phyloP scores from a whole-genome alignment of 1,139 yeast species.

The Meyerozyma guilliermondii region DNA sequence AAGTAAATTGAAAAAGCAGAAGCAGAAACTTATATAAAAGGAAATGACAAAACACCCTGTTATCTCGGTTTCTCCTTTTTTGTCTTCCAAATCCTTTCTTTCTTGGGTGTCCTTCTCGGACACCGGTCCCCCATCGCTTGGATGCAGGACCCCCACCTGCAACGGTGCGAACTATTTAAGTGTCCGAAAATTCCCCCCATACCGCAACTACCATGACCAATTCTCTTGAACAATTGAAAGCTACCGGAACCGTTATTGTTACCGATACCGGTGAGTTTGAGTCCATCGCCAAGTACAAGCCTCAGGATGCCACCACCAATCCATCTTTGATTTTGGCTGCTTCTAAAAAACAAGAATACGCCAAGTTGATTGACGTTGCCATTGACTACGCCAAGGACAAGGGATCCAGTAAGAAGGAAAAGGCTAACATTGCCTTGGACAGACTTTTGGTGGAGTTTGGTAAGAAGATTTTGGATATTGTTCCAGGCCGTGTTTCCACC shows the following conservation, averaged over 20 bases:
- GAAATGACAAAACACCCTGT: too few relatives aligned
- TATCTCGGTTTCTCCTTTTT: background rate
- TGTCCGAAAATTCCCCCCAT: background rate
- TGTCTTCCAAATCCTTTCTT: background rate
- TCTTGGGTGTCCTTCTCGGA: background rate
- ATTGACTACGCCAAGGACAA: conserved; percentile 76
- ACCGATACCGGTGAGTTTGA: conserved; percentile 99
- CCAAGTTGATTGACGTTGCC: conserved; percentile 85
- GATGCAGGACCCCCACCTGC: background rate
- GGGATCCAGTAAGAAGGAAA: conserved; percentile 44
- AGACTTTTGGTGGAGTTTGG: conserved; percentile 94
- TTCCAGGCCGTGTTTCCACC: conserved; percentile 98
- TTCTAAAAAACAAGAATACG: conserved; percentile 83
- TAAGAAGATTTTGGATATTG: conserved; percentile 84
- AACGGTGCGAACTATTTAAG: background rate
- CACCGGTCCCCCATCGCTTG: too few relatives aligned
- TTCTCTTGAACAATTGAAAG: conserved; percentile 90
- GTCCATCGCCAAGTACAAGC: conserved; percentile 94
- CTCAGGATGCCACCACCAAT: conserved; percentile 99
- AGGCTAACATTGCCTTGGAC: conserved; percentile 80
- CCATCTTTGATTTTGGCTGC: conserved; percentile 98
- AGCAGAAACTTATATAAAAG: too few relatives aligned
- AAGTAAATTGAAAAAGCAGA: too few relatives aligned
- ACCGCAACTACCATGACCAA: conserved; percentile 31
- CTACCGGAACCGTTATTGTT: conserved; percentile 92